Conservation (phyloP, 2,329 filamentous ascomycete genomes). For the Mollisiaceae sp. region DNA sequence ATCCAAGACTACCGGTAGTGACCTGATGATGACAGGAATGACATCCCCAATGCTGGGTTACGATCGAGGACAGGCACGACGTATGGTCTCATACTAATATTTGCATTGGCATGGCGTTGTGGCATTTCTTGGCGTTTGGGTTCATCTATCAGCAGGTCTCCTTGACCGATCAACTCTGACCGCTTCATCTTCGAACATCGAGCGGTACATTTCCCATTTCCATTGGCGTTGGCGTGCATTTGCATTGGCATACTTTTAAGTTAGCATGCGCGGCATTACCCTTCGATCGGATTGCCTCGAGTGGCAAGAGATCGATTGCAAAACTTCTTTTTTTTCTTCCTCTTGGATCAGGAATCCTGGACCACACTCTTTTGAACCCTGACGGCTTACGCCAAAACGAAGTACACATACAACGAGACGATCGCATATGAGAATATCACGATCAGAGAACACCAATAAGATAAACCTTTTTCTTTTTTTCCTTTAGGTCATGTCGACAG, state of each 20-base stretch:
- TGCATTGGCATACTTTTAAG: constrained; percentile 39
- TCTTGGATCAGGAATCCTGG: constrained; percentile 43
- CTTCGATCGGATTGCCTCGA: constrained; percentile 28
- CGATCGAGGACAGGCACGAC: constrained; percentile 60
- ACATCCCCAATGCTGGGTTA: constrained; percentile 50
- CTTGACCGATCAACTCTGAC: constrained; percentile 25
- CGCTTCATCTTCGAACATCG: constrained; percentile 33
- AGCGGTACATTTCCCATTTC: constrained; percentile 30
- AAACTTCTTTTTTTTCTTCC: constrained; percentile 18
- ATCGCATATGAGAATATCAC: constrained; percentile 37
- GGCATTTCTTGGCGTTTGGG: constrained; percentile 37
- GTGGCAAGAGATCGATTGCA: constrained; percentile 19
- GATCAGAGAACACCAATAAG: constrained; percentile 25
- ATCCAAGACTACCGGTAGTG: constrained; percentile 31
- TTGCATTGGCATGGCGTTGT: constrained; percentile 35
- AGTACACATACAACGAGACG: constrained; percentile 31
- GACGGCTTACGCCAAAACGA: constrained; percentile 25
- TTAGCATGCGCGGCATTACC: constrained; percentile 30
- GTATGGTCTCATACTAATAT: constrained; percentile 68
- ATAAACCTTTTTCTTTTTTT: constrained; percentile 16
- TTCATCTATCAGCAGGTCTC: constrained; percentile 29
- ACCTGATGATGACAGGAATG: constrained; percentile 47
- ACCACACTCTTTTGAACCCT: constrained; percentile 37
- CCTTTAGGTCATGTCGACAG: constrained; percentile 13
- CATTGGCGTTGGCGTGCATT: constrained; percentile 40